Percentiles rank a stretch among this genome's conserved stretches.
These are phyloP conservation scores for Lachnellula willkommii DNA, from an alignment of 2,329 filamentous ascomycete species.

Conservation along the genomic window DNA sequence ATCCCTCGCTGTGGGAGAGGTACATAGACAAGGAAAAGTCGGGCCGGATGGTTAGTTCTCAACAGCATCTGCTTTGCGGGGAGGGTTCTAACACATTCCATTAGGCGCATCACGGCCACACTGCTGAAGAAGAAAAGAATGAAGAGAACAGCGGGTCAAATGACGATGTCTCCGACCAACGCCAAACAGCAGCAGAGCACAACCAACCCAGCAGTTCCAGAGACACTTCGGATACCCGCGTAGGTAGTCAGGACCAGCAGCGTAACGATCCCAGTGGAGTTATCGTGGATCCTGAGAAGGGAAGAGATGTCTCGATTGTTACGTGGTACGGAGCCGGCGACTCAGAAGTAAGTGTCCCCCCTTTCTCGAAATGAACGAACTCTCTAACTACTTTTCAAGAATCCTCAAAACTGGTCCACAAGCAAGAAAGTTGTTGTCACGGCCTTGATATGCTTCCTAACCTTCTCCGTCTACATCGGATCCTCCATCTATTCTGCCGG, in stretches of 20 bases:
- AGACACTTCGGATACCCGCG: conserved; percentile 15
- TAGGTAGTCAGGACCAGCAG: conserved; percentile 8
- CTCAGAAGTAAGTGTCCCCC: conserved; percentile 35
- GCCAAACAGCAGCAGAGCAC: not conserved
- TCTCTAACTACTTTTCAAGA: conserved; percentile 46
- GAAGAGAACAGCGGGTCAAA: conserved; percentile 30
- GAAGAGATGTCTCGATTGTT: conserved; percentile 44
- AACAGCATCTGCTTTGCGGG: not conserved
- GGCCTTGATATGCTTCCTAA: conserved; percentile 48
- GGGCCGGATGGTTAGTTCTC: conserved; percentile 32
- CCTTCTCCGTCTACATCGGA: conserved; percentile 51
- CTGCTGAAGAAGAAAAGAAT: conserved; percentile 24
- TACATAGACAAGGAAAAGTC: conserved; percentile 47
- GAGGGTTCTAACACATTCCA: not conserved
- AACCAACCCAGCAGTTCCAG: not conserved
- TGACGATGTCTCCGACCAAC: not conserved
- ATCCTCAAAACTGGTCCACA: conserved; percentile 50
- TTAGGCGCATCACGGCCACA: conserved; percentile 39
- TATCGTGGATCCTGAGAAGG: conserved; percentile 46
- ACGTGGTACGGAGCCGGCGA: conserved; percentile 47
- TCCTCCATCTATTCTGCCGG: conserved; percentile 45
- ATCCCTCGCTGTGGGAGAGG: conserved; percentile 43
- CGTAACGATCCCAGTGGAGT: conserved; percentile 38
- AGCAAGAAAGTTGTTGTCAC: conserved; percentile 41
- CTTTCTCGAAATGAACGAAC: conserved; percentile 29